Base-by-base conservation (phyloP, 106 monocot genomes). In the Dioscorea dumetorum region DNA sequence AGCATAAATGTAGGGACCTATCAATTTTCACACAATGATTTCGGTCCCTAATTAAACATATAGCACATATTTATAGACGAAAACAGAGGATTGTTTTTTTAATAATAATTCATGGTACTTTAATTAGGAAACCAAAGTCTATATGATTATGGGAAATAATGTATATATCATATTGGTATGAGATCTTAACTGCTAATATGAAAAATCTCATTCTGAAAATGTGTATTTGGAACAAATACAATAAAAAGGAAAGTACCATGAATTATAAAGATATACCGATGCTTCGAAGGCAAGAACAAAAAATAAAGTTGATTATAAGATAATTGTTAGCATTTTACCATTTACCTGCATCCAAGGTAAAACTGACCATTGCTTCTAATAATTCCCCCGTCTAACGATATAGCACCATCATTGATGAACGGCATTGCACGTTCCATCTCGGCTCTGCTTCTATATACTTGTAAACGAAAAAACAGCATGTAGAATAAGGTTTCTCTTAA, bases 361-460 rank as follows among this genome's bases (percentile, higher is more conserved):
- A 85, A 87, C 16, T 83, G 18, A 18, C 87, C 87, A 63, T 24
- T 69, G 48, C 59, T 76, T 76, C 72, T 90, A 21, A 87, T 76
- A 50, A 87, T 94, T 21, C 87, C 85, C 10, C 94, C 94, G 79
- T 94, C 94, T 67, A 94, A 78, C 68, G 94, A 94, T 57, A 94
- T 70, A 19, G 90, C 94, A 54, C 90, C 94, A 76, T 87, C 85
- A 57, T 16, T 83, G 71, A 94, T 83, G 64, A 52, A 90, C 62
- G 94, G 94, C 64, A 83, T 56, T 48, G 95, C 95, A 71, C 12
- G 54, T n/a, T 69, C 72, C 91, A 95, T 88, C 16, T 88, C 76
- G 34, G 51, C 50, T 62, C 83, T 82, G 2, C 85, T 88, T 70
- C 74, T 81, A 81, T 95, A 95, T n/a, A 95, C 91, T 86, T 95